Conservation (phyloP, 306 rosid genomes). For the Glycine soja region DNA sequence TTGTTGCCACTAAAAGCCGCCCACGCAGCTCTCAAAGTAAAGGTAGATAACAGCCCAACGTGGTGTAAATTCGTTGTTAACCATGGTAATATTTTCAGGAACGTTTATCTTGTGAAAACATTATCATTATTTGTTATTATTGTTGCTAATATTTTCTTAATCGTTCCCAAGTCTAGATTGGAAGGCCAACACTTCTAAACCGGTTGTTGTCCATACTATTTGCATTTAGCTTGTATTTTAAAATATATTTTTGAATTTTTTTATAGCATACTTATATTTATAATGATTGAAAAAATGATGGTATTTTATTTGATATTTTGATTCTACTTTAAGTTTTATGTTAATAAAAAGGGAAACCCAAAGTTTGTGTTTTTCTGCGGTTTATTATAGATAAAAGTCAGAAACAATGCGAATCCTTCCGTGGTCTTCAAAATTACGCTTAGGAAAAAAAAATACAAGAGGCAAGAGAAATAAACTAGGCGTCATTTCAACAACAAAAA, state of each 20-base stretch:
- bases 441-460: neutral
- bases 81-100: conserved; percentile 10
- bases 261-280: too few relatives aligned
- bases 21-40: conserved; percentile 3
- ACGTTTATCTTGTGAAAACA: neutral
- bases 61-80: conserved; percentile 33
- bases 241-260: too few relatives aligned
- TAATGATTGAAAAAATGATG: neutral
- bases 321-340: too few relatives aligned
- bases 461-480: neutral
- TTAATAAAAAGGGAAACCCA: too few relatives aligned
- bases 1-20: conserved; percentile 22
- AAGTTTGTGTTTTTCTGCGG: too few relatives aligned
- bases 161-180: neutral
- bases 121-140: neutral
- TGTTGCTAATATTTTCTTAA: neutral
- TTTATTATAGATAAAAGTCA: neutral
- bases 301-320: too few relatives aligned
- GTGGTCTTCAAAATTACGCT: neutral
- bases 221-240: neutral
- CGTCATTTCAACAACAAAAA: too few relatives aligned
- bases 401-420: neutral
- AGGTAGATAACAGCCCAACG: neutral
- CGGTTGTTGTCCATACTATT: neutral
- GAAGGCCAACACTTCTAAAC: neutral